Evolutionary conservation across 148 eudicot species (phyloP), one percentile per base, ranked within the genome.

Genomic region (Talinum fruticosum): DNA sequence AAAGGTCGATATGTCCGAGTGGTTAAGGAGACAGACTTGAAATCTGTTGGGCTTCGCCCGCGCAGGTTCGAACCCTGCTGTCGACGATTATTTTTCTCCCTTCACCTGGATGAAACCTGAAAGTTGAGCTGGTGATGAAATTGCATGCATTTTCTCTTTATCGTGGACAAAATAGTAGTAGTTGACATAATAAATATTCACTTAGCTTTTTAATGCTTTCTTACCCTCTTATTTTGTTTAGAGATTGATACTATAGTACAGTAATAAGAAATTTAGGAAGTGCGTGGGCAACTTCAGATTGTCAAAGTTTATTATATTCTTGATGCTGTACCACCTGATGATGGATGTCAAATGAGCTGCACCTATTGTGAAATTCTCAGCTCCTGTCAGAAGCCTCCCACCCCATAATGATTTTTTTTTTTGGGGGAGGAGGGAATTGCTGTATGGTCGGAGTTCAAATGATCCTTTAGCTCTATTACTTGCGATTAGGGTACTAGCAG

Each of bases 1-100:
- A 6, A 54, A 36, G 12, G 90, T 89, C 93, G 87, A 89, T 89
- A 89, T 89, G 93, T 89, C 93, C 90, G 93, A 89, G 93, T 89
- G 93, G 93, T 87, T 89, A 87, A 89, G 93, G 93, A 89, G 93
- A 89, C 90, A 89, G 93, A 89, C 90, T 89, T 89, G 93, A 89
- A 89, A 89, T 89, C 93, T 89, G 90, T 89, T 89, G 96, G 98
- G 96, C 93, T 91, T 83, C 82, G 97, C 97, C 90, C 93, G 94
- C 87, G 97, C 97, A 92, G 97, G 98, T 93, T 93, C 92, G 97
- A 91, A 88, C 94, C 97, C 98, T 93, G 96, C 96, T 91, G 98
- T 94, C 89, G 94, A 93, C 96, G 90, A 21, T 37, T 49, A 3
- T 49, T 49, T 41, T 49, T 49, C 44, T 10, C 44, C 44, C 44